A percentile compares a stretch with the other conserved stretches of the same genome.
Evolutionary conservation across 768 basidiomycete species (phyloP).

Genomic region (Suillus ampliporus): DNA sequence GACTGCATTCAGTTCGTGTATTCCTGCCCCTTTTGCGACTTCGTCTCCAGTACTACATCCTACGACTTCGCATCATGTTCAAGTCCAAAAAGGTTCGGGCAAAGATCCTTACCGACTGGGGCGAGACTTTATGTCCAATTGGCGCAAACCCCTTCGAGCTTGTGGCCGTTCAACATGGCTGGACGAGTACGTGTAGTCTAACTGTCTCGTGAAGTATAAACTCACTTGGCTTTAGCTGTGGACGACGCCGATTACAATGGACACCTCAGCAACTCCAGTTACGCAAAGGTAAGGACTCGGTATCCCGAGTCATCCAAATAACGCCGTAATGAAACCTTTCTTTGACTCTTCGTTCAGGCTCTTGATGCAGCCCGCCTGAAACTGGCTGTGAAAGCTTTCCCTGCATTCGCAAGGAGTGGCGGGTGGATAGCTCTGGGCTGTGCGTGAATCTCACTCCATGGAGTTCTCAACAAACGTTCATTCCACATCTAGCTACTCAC

Average conservation of each 20-base stretch:
- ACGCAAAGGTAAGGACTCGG: conserved; percentile 60
- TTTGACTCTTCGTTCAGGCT: conserved; percentile 33
- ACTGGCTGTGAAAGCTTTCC: conserved; percentile 54
- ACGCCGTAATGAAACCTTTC: neutral
- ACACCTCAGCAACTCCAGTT: conserved; percentile 84
- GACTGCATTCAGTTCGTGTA: conserved; percentile 50
- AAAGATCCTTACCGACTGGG: conserved; percentile 48
- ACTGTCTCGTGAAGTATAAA: conserved; percentile 9
- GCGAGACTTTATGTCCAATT: conserved; percentile 54
- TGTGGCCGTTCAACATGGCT: conserved; percentile 46
- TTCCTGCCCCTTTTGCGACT: conserved; percentile 52
- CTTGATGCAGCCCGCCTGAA: conserved; percentile 57
- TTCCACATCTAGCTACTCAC: conserved; percentile 55
- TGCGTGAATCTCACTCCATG: conserved; percentile 11
- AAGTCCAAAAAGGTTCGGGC: conserved; percentile 38
- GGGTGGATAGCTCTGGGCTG: conserved; percentile 67
- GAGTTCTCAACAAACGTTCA: neutral
- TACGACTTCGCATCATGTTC: conserved; percentile 46
- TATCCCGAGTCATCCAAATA: too few relatives aligned
- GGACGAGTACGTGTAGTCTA: conserved; percentile 55
- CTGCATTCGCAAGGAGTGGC: conserved; percentile 59
- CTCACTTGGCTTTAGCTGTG: conserved; percentile 45
- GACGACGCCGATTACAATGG: conserved; percentile 78
- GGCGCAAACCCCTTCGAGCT: conserved; percentile 61
- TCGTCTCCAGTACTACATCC: conserved; percentile 37